A percentile compares a stretch with the other conserved stretches of the same genome.
phyloP scores from a whole-genome alignment of 2,329 filamentous ascomycete species.

The Neofusicoccum sp. region DNA sequence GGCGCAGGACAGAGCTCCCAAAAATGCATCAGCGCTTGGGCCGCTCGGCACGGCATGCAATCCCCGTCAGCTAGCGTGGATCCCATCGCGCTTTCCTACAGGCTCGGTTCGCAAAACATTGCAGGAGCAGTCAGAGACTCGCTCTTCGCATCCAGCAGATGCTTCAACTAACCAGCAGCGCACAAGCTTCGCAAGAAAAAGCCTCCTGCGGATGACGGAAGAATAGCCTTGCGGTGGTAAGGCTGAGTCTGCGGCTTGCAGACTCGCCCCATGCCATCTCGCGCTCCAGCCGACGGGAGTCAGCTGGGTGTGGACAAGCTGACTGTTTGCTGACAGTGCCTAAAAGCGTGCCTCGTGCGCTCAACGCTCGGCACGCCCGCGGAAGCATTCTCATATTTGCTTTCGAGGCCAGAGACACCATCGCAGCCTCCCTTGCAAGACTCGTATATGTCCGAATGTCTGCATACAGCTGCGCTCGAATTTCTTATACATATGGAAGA shows the following conservation, averaged over 20 bases:
- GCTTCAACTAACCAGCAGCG: neutral
- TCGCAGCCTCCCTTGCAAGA: neutral
- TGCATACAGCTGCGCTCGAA: neutral
- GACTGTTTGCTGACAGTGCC: constrained; percentile 2
- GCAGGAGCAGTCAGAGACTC: too few species aligned
- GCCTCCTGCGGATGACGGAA: too few species aligned
- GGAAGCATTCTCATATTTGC: neutral
- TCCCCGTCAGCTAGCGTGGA: neutral
- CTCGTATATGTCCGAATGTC: neutral
- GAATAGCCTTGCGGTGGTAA: neutral
- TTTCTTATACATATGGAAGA: neutral
- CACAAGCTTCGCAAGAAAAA: too few species aligned
- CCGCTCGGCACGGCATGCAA: neutral
- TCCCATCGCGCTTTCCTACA: neutral
- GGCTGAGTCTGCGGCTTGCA: neutral
- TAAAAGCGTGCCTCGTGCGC: neutral
- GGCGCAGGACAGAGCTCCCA: neutral
- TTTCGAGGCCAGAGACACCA: neutral
- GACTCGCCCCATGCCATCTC: neutral
- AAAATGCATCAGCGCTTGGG: constrained; percentile 10
- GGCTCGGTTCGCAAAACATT: too few species aligned
- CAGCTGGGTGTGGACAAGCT: neutral
- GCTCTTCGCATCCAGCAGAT: too few species aligned
- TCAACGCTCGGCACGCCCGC: neutral
- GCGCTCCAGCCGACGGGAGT: neutral